Evolutionary conservation across 2,329 filamentous ascomycete genomes (phyloP).

Genomic region (Elsinoe australis): DNA sequence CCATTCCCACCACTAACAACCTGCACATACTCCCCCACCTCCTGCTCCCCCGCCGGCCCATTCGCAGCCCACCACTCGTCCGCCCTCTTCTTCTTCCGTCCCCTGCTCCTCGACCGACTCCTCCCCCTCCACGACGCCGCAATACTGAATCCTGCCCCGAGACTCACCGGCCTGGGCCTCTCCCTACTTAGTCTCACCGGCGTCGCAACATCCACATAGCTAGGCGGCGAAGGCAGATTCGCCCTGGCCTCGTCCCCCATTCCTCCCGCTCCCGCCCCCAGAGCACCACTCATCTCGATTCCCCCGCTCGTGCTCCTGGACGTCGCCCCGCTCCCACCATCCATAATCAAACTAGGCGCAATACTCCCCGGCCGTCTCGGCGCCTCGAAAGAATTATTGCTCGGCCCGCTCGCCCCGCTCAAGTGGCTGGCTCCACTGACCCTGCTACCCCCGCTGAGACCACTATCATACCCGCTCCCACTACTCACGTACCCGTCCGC

Average conservation of each 20-base stretch:
- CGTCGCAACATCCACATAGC: conserved; percentile 11
- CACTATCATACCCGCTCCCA: not conserved
- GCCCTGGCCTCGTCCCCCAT: not conserved
- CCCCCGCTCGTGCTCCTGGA: not conserved
- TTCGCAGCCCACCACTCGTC: conserved; percentile 12
- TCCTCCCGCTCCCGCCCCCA: not conserved
- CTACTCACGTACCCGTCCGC: not conserved
- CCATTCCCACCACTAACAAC: conserved; percentile 1
- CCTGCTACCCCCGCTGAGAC: not conserved
- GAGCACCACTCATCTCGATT: conserved; percentile 1
- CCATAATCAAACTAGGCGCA: not conserved
- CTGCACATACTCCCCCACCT: conserved; percentile 2
- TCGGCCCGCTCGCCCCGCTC: not conserved
- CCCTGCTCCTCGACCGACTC: conserved; percentile 1
- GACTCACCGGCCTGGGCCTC: conserved; percentile 5
- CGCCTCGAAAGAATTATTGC: conserved; percentile 8
- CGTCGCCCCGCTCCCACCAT: not conserved
- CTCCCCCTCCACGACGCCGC: not conserved
- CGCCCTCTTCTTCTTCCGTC: conserved; percentile 5
- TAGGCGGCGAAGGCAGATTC: not conserved
- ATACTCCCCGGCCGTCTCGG: conserved; percentile 13
- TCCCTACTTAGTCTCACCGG: conserved; percentile 7
- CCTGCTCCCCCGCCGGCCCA: not conserved
- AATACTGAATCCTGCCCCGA: not conserved
- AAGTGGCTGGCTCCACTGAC: not conserved